Evolutionary conservation across 1,284 basidiomycete genomes (phyloP).

Genomic region (Somion occarium): DNA sequence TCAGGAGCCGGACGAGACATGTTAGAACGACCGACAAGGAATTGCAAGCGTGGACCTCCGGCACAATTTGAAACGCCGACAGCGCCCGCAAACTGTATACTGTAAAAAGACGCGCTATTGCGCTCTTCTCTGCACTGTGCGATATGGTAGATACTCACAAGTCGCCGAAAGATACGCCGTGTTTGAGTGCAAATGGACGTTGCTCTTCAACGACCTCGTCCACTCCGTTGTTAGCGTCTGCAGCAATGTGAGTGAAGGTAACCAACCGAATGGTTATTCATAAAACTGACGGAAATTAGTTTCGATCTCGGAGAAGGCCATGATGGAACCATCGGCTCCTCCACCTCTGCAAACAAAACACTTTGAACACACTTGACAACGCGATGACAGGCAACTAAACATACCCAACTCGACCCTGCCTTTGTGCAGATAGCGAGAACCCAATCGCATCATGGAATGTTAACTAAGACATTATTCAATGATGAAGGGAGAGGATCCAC

Average conservation of each 20-base stretch:
- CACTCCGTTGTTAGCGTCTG: conserved; percentile 27
- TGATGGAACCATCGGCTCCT: conserved; percentile 20
- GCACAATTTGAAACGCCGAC: conserved; percentile 34
- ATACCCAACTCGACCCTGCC: conserved; percentile 27
- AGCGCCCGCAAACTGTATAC: conserved; percentile 40
- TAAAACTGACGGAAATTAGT: conserved; percentile 9
- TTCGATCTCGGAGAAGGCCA: conserved; percentile 19
- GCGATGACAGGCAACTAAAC: conserved; percentile 7
- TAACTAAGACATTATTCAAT: conserved; percentile 8
- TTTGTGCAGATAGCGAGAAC: conserved; percentile 21
- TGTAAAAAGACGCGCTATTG: conserved; percentile 8
- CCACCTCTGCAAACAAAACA: not conserved
- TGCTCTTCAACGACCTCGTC: conserved; percentile 32
- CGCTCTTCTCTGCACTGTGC: not conserved
- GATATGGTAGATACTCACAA: conserved; percentile 21
- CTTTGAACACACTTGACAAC: not conserved
- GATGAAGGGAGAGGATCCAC: not conserved
- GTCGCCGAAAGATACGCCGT: conserved; percentile 34
- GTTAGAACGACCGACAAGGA: conserved; percentile 31
- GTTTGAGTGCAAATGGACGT: conserved; percentile 28
- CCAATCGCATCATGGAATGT: conserved; percentile 40
- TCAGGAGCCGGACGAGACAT: conserved; percentile 24
- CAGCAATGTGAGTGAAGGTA: not conserved
- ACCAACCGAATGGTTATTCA: not conserved
- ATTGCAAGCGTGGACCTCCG: conserved; percentile 30